Percentiles rank a stretch among this genome's conserved stretches.
These are phyloP conservation scores for Panicum virgatum DNA, from an alignment of 202 grass and related monocot species.

Conservation along the genomic window DNA sequence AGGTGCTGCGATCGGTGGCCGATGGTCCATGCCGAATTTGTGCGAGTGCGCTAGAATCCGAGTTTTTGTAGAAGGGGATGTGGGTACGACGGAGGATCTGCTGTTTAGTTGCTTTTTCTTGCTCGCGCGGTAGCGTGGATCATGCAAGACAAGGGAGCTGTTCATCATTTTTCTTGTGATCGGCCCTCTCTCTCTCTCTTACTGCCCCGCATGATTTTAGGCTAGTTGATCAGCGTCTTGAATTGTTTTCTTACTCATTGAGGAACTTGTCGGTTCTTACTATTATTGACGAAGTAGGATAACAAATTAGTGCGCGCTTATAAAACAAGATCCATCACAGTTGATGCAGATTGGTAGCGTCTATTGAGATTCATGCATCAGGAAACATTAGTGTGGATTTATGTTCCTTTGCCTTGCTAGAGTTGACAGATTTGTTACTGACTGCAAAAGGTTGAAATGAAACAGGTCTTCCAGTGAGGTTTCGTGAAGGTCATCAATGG, in stretches of 20 bases:
- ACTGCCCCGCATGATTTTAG: not conserved
- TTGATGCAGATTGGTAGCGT: not conserved
- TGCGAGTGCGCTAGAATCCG: not conserved
- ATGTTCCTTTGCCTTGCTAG: not conserved
- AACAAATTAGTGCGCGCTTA: not conserved
- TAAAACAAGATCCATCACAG: not conserved
- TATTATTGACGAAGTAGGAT: not conserved
- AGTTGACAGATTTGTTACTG: slow-evolving; percentile 8
- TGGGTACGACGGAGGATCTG: not conserved
- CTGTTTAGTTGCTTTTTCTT: not conserved
- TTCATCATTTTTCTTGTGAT: not conserved
- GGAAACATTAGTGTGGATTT: not conserved
- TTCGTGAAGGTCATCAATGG: slow-evolving; percentile 33
- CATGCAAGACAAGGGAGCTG: not conserved
- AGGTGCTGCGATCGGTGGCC: not conserved
- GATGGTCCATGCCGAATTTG: not conserved
- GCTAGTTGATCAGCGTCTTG: not conserved
- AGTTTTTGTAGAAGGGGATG: not conserved
- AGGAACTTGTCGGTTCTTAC: not conserved
- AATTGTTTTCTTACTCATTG: not conserved
- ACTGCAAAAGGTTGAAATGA: not conserved
- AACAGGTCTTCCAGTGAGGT: slow-evolving; percentile 15
- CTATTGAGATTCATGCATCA: not conserved
- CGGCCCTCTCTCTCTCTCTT: not conserved
- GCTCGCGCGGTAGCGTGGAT: not conserved